These are phyloP conservation scores for Mallotus repandus DNA, from an alignment of 441 rosid species.

Conservation along the genomic window DNA sequence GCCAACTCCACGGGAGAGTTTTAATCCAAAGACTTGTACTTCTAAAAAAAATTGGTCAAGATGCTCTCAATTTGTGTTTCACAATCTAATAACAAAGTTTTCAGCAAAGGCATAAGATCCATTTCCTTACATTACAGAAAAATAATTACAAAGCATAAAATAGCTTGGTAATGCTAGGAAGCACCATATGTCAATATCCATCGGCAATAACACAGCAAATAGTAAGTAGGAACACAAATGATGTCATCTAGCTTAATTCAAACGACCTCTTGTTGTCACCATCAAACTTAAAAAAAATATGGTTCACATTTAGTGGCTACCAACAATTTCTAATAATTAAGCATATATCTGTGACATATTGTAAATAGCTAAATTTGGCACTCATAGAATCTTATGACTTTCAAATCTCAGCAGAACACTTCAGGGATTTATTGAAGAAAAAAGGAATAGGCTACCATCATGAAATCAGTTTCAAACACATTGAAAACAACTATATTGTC, in stretches of 20 bases:
- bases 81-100: too few species aligned
- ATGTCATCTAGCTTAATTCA: neutral
- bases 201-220: neutral
- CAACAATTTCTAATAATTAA: too few species aligned
- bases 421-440: neutral
- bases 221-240: neutral
- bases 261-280: neutral
- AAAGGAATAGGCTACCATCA: neutral
- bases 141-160: too few species aligned
- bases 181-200: too few species aligned
- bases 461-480: neutral
- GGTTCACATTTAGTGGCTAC: neutral
- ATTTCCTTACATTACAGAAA: too few species aligned
- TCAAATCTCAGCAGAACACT: neutral
- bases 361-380: neutral
- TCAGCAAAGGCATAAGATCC: too few species aligned
- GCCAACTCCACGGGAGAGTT: too few species aligned
- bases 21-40: too few species aligned
- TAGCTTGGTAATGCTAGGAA: too few species aligned
- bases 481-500: neutral
- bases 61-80: too few species aligned
- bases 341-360: neutral
- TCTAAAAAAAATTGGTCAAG: too few species aligned
- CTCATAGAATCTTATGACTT: neutral
- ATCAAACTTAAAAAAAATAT: neutral